Evolutionary conservation across 495 filamentous ascomycete genomes (phyloP).

Genomic region (Penicillium cinerascens): DNA sequence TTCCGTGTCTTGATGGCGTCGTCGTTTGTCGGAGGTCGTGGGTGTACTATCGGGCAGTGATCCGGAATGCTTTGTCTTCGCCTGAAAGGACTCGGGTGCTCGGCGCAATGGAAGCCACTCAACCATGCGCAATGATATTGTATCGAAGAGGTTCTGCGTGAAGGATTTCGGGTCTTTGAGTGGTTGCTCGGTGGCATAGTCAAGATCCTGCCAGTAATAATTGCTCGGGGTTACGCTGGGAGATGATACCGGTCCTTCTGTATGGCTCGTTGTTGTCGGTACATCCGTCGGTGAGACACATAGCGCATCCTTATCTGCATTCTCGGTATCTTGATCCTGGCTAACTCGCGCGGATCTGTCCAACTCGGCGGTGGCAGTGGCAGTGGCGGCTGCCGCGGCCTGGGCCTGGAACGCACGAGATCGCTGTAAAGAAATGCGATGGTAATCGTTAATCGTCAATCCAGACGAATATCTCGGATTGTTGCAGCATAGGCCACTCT

Average conservation of each 20-base stretch:
- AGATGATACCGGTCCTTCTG: not conserved
- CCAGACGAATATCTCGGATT: constrained; percentile 34
- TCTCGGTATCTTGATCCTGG: not conserved
- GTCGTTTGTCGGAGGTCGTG: constrained; percentile 13
- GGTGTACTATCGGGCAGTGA: constrained; percentile 1
- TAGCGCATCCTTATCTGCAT: not conserved
- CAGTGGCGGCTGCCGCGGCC: constrained; percentile 3
- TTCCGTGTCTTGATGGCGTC: constrained; percentile 1
- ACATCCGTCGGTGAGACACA: not conserved
- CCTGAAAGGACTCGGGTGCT: constrained; percentile 21
- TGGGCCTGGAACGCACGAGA: constrained; percentile 23
- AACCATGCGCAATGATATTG: constrained; percentile 71
- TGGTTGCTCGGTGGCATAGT: constrained; percentile 39
- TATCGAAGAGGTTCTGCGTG: constrained; percentile 77
- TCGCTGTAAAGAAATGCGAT: constrained; percentile 30
- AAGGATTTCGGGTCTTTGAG: constrained; percentile 81
- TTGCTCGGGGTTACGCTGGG: constrained; percentile 4
- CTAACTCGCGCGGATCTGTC: not conserved
- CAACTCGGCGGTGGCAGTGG: not conserved
- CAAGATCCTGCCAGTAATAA: constrained; percentile 19
- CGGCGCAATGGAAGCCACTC: constrained; percentile 67
- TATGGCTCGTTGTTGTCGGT: not conserved
- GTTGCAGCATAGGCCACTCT: constrained; percentile 67
- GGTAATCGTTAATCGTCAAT: constrained; percentile 24
- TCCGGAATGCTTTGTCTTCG: constrained; percentile 2